These are phyloP conservation scores for Kluyveromyces aestuarii DNA, from an alignment of 805 yeast genomes.

Conservation along the genomic window DNA sequence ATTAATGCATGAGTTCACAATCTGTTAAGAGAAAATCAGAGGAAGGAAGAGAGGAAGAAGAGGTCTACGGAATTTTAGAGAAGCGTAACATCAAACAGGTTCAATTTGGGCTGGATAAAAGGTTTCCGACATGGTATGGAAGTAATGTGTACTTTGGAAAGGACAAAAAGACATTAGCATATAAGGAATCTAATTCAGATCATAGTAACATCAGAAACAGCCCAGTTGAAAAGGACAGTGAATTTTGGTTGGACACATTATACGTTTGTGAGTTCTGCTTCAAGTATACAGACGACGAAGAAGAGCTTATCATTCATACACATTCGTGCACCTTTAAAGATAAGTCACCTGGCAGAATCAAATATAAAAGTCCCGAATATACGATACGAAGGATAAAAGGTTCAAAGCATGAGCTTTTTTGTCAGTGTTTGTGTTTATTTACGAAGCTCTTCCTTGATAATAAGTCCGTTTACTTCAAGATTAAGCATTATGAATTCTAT, in stretches of 20 bases:
- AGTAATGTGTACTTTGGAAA: constrained; percentile 65
- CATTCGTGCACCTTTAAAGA: constrained; percentile 35
- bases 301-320: constrained; percentile 43
- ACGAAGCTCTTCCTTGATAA: constrained; percentile 85
- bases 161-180: constrained; percentile 40
- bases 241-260: constrained; percentile 49
- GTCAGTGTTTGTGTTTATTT: constrained; percentile 77
- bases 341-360: constrained; percentile 53
- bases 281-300: constrained; percentile 52
- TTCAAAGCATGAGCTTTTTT: constrained; percentile 48
- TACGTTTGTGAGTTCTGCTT: constrained; percentile 78
- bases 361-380: constrained; percentile 50
- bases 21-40: constrained; percentile 11
- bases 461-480: constrained; percentile 76
- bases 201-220: constrained; percentile 8
- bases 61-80: constrained; percentile 50
- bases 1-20: background rate
- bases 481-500: constrained; percentile 74
- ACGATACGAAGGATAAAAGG: constrained; percentile 66
- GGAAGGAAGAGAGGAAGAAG: constrained; percentile 27
- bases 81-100: constrained; percentile 57
- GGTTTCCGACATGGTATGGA: constrained; percentile 82
- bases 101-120: constrained; percentile 50
- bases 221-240: background rate
- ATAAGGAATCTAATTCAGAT: constrained; percentile 21